These are phyloP conservation scores for Venustampulla echinocandica DNA, from an alignment of 495 filamentous ascomycete genomes.

Conservation along the genomic window DNA sequence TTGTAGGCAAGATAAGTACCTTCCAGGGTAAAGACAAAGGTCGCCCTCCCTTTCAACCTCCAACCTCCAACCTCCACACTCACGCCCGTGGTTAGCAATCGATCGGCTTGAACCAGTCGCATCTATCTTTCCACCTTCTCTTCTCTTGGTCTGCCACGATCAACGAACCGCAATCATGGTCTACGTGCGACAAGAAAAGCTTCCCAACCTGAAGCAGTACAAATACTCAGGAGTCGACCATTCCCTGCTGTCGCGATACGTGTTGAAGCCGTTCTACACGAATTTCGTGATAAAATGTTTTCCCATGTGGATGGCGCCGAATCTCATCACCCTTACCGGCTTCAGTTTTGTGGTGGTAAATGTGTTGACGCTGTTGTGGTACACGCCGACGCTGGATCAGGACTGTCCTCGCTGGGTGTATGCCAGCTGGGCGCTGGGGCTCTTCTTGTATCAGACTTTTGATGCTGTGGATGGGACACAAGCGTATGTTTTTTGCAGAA, in stretches of 20 bases:
- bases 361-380: constrained; percentile 89
- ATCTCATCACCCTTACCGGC: constrained; percentile 78
- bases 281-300: constrained; percentile 89
- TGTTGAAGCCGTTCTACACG: constrained; percentile 96
- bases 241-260: constrained; percentile 77
- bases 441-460: constrained; percentile 97
- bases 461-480: constrained; percentile 95
- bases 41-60: too few species aligned
- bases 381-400: constrained; percentile 86
- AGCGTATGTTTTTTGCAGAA: constrained; percentile 54
- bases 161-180: constrained; percentile 40
- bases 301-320: constrained; percentile 88
- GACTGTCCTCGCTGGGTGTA: constrained; percentile 96
- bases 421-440: constrained; percentile 74
- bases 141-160: not conserved
- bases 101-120: too few species aligned
- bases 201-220: constrained; percentile 82
- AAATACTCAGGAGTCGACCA: constrained; percentile 88
- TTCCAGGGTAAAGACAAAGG: too few species aligned
- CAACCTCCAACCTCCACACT: not conserved
- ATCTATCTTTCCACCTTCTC: not conserved
- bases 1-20: too few species aligned
- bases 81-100: not conserved
- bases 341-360: constrained; percentile 90
- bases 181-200: constrained; percentile 85